These are phyloP conservation scores for Trichoderma sp. DNA, from an alignment of 2,329 filamentous ascomycete genomes.

Conservation along the genomic window DNA sequence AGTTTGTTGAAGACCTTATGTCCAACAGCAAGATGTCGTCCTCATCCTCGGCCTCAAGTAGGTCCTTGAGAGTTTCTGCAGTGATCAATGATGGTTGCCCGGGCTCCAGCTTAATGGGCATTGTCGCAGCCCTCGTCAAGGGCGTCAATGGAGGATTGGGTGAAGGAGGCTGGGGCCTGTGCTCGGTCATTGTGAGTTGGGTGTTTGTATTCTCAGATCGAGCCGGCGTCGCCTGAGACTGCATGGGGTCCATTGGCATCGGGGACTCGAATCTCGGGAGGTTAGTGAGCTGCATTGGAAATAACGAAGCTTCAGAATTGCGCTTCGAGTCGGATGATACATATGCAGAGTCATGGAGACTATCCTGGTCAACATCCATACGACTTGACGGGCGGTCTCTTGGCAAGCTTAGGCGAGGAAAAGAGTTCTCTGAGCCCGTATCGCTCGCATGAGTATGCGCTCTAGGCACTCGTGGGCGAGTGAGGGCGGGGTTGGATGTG, in stretches of 20 bases:
- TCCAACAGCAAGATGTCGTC: slow-evolving; percentile 70
- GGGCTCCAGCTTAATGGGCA: slow-evolving; percentile 50
- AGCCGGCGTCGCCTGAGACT: slow-evolving; percentile 34
- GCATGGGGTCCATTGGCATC: slow-evolving; percentile 31
- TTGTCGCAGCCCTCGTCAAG: slow-evolving; percentile 45
- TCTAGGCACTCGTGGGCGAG: slow-evolving; percentile 45
- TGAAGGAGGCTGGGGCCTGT: slow-evolving; percentile 42
- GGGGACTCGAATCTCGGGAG: slow-evolving; percentile 45
- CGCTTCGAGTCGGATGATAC: slow-evolving; percentile 54
- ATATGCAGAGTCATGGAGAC: slow-evolving; percentile 53
- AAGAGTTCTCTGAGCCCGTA: slow-evolving; percentile 37
- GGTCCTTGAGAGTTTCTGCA: slow-evolving; percentile 52
- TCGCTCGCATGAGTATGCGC: slow-evolving; percentile 51
- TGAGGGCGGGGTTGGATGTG: slow-evolving; percentile 30
- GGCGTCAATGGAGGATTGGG: slow-evolving; percentile 27
- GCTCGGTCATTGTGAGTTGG: slow-evolving; percentile 53
- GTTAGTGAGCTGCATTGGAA: slow-evolving; percentile 40
- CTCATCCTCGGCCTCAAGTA: slow-evolving; percentile 47
- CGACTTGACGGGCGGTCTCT: slow-evolving; percentile 28
- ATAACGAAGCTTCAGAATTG: slow-evolving; percentile 49
- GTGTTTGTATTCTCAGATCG: slow-evolving; percentile 52
- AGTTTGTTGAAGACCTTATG: slow-evolving; percentile 82
- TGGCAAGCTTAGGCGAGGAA: slow-evolving; percentile 25
- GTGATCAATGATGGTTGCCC: slow-evolving; percentile 52
- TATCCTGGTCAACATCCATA: slow-evolving; percentile 48